Conservation (phyloP, 495 filamentous ascomycete genomes). For the Diplogelasinospora grovesii region DNA sequence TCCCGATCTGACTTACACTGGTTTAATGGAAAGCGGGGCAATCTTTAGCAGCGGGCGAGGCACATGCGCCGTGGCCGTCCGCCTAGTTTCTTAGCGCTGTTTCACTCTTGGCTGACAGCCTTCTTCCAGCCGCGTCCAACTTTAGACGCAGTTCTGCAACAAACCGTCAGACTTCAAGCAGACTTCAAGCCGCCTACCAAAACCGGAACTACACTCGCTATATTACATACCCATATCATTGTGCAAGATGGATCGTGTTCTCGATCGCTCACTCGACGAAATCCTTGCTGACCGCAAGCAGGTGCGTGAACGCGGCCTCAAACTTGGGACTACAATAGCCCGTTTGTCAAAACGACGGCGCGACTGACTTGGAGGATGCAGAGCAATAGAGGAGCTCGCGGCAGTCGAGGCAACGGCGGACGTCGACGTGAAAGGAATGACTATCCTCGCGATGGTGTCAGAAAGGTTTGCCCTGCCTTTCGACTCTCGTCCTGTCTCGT, state of each 20-base stretch:
- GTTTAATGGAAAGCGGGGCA: no score
- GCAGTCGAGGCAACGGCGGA: constrained; percentile 33
- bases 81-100: no score
- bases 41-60: no score
- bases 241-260: constrained; percentile 13
- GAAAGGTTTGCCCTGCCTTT: constrained; percentile 54
- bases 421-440: constrained; percentile 51
- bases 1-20: no score
- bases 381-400: constrained; percentile 7
- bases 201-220: not conserved
- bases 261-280: constrained; percentile 82
- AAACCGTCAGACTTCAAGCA: not conserved
- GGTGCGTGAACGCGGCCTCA: constrained; percentile 22
- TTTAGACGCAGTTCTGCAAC: not conserved
- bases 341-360: constrained; percentile 3
- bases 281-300: constrained; percentile 76
- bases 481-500: not conserved
- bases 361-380: constrained; percentile 6
- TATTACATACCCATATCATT: not conserved
- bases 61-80: no score
- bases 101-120: no score
- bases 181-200: not conserved
- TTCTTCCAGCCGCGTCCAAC: constrained; percentile 2
- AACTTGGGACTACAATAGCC: not conserved
- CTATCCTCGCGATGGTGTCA: constrained; percentile 69